Conservation (phyloP, 2,329 filamentous ascomycete species). For the Diaporthe sp. region DNA sequence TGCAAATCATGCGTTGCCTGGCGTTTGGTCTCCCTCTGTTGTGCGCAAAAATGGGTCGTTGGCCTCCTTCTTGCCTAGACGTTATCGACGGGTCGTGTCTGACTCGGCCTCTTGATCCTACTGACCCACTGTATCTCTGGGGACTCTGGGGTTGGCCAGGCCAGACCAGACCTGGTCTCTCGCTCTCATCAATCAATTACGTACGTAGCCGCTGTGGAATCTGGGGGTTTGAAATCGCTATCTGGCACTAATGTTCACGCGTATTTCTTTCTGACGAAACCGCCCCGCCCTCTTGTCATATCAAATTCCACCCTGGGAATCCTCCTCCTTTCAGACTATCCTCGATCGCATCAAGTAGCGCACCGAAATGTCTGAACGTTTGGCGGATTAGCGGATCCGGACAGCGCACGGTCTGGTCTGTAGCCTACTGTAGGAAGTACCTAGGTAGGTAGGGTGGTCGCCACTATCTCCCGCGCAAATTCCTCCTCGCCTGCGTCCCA, state of each 20-base stretch:
- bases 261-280: background rate
- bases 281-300: background rate
- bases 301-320: background rate
- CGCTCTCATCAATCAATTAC: slow-evolving; percentile 35
- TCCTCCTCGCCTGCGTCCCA: background rate
- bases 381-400: background rate
- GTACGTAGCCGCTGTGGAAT: slow-evolving; percentile 28
- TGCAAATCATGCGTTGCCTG: background rate
- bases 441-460: background rate
- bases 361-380: background rate
- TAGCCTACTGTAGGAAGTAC: background rate
- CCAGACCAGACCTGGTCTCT: background rate
- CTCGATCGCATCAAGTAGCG: background rate
- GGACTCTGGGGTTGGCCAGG: slow-evolving; percentile 10
- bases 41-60: background rate
- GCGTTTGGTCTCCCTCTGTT: background rate
- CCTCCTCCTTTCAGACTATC: background rate
- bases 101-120: slow-evolving; percentile 19
- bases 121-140: slow-evolving; percentile 1
- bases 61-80: background rate
- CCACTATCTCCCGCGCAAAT: slow-evolving; percentile 7
- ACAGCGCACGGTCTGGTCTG: background rate
- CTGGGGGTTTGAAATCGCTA: slow-evolving; percentile 17
- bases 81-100: background rate
- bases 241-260: slow-evolving; percentile 5